A percentile compares a stretch with the other conserved stretches of the same genome.
These are phyloP conservation scores for Ambrosiella cleistominuta DNA, from an alignment of 2,329 filamentous ascomycete genomes.

Conservation along the genomic window DNA sequence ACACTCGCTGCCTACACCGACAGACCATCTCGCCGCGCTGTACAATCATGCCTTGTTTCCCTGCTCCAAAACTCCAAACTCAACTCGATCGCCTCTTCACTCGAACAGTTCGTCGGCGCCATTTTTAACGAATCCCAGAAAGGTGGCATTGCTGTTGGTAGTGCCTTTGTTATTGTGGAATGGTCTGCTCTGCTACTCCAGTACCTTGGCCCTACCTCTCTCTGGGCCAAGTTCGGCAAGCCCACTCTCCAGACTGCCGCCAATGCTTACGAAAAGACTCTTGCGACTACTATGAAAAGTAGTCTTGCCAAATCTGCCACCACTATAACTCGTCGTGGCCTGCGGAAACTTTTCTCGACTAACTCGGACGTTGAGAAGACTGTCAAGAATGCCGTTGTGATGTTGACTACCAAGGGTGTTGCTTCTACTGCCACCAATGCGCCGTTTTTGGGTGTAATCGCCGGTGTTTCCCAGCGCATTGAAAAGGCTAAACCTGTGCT, in stretches of 20 bases:
- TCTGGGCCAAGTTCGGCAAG: conserved; percentile 46
- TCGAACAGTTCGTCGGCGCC: conserved; percentile 47
- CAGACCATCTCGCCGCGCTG: conserved; percentile 63
- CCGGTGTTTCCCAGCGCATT: conserved; percentile 67
- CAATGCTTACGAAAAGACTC: conserved; percentile 59
- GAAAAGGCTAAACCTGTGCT: conserved; percentile 43
- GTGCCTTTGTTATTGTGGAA: conserved; percentile 75
- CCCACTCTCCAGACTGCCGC: conserved; percentile 54
- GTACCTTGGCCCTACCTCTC: conserved; percentile 40
- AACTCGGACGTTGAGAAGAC: conserved; percentile 39
- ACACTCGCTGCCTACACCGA: conserved; percentile 82
- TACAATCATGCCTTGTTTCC: conserved; percentile 63
- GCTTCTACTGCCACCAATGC: conserved; percentile 53
- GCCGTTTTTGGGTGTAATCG: conserved; percentile 65
- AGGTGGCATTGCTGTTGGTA: conserved; percentile 56
- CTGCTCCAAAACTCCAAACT: conserved; percentile 38
- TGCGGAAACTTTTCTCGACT: conserved; percentile 54
- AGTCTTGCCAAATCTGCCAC: conserved; percentile 57
- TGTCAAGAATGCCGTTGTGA: conserved; percentile 43
- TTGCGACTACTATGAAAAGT: conserved; percentile 44
- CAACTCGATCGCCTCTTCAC: conserved; percentile 30
- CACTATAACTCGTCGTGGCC: conserved; percentile 58
- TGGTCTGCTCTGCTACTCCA: conserved; percentile 75
- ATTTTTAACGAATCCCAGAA: conserved; percentile 61
- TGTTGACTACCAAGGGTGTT: conserved; percentile 50